These are phyloP conservation scores for Ustilago esculenta DNA, from an alignment of 1,284 basidiomycete genomes.

Conservation along the genomic window DNA sequence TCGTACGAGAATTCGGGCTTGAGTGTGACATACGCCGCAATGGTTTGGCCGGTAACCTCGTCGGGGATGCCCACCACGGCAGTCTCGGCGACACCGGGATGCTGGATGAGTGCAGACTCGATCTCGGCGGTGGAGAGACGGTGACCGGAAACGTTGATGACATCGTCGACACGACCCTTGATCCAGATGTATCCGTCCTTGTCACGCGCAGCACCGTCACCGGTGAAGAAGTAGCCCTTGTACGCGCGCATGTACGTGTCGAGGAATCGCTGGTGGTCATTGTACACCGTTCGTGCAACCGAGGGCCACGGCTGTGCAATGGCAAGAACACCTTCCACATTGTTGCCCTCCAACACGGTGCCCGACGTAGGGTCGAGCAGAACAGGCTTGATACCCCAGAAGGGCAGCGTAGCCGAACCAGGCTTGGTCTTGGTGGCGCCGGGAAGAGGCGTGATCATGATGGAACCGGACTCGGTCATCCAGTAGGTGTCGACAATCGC, in stretches of 20 bases:
- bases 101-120: conserved; percentile 91
- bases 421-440: conserved; percentile 96
- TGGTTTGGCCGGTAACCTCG: conserved; percentile 66
- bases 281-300: conserved; percentile 91
- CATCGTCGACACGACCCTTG: conserved; percentile 94
- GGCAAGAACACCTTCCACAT: conserved; percentile 89
- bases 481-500: conserved; percentile 82
- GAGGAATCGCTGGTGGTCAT: conserved; percentile 88
- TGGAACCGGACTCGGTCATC: conserved; percentile 97
- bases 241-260: conserved; percentile 89
- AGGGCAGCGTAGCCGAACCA: conserved; percentile 93
- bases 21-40: conserved; percentile 70
- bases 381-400: conserved; percentile 92
- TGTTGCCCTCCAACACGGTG: conserved; percentile 79
- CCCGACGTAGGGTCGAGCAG: conserved; percentile 87
- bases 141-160: conserved; percentile 80
- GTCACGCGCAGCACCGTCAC: conserved; percentile 93
- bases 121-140: conserved; percentile 97
- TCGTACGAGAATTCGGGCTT: conserved; percentile 79
- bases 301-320: conserved; percentile 92
- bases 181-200: conserved; percentile 90
- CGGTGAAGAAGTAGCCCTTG: conserved; percentile 86
- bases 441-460: conserved; percentile 93
- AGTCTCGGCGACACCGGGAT: conserved; percentile 94
- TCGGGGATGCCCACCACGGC: conserved; percentile 70